These are phyloP conservation scores for Claviceps purpurea DNA, from an alignment of 2,329 filamentous ascomycete genomes.

Conservation along the genomic window DNA sequence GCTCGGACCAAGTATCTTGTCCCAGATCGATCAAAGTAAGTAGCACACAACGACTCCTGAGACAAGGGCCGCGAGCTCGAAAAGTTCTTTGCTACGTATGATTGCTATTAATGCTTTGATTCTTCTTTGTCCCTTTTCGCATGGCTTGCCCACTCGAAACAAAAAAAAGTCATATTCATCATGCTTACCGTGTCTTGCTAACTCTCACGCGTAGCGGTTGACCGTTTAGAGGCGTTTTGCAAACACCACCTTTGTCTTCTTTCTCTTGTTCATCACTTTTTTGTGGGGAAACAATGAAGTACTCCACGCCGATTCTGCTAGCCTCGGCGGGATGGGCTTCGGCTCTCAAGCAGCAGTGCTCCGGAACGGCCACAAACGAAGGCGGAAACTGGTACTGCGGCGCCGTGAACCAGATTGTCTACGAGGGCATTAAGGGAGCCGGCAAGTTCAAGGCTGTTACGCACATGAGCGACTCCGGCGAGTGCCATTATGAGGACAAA, in stretches of 20 bases:
- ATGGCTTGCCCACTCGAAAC: too few species aligned
- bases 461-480: constrained; percentile 40
- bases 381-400: constrained; percentile 54
- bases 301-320: constrained; percentile 13
- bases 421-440: constrained; percentile 43
- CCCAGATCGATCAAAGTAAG: background rate
- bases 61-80: background rate
- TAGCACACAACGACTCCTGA: background rate
- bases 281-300: constrained; percentile 17
- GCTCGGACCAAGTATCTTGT: background rate
- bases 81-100: background rate
- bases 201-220: background rate
- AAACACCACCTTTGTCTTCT: background rate
- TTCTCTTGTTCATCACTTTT: background rate
- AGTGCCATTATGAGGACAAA: constrained; percentile 39
- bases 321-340: constrained; percentile 16
- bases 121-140: too few species aligned
- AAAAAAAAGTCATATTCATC: too few species aligned
- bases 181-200: too few species aligned
- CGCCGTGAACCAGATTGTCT: constrained; percentile 52
- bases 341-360: constrained; percentile 22
- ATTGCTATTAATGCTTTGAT: too few species aligned
- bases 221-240: background rate
- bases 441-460: constrained; percentile 54
- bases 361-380: constrained; percentile 20